A percentile compares a stretch with the other conserved stretches of the same genome.
Conservation (phyloP, 164 flowering plant species). For the Magnolia officinalis region DNA sequence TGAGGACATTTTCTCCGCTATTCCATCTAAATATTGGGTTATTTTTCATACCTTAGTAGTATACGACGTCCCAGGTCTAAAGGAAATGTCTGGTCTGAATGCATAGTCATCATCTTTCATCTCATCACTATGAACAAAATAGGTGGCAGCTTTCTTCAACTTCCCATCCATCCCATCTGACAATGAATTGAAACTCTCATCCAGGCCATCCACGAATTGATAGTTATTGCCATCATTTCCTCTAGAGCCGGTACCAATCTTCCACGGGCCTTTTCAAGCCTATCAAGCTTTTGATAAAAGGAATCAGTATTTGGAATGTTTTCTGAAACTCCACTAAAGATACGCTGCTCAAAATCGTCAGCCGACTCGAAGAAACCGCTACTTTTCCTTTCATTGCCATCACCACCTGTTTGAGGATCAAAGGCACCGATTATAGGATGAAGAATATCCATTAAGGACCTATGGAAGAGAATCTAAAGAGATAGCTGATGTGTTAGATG, state of each 20-base stretch:
- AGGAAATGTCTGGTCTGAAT: constrained; percentile 57
- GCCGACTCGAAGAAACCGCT: constrained; percentile 38
- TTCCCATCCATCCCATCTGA: constrained; percentile 73
- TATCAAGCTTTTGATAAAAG: constrained; percentile 50
- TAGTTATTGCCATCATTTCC: constrained; percentile 10
- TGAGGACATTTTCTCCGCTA: not conserved
- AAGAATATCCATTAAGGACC: not conserved
- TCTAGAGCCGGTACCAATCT: constrained; percentile 22
- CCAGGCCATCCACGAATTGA: constrained; percentile 31
- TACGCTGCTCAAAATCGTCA: constrained; percentile 59
- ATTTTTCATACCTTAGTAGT: constrained; percentile 39
- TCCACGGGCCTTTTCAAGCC: constrained; percentile 32
- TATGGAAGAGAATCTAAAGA: constrained; percentile 2
- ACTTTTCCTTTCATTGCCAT: constrained; percentile 15
- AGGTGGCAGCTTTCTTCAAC: constrained; percentile 61
- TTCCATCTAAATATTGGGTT: not conserved
- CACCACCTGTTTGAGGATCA: constrained; percentile 28
- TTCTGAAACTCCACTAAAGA: constrained; percentile 43
- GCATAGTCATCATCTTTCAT: constrained; percentile 40
- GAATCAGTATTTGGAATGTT: constrained; percentile 27
- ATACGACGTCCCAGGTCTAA: constrained; percentile 34
- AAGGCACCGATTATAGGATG: not conserved
- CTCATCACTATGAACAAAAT: constrained; percentile 53
- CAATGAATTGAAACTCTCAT: constrained; percentile 44
- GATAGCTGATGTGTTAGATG: not conserved